Conservation (phyloP, 352 stramenopile genomes). For the Phytophthora sp. region DNA sequence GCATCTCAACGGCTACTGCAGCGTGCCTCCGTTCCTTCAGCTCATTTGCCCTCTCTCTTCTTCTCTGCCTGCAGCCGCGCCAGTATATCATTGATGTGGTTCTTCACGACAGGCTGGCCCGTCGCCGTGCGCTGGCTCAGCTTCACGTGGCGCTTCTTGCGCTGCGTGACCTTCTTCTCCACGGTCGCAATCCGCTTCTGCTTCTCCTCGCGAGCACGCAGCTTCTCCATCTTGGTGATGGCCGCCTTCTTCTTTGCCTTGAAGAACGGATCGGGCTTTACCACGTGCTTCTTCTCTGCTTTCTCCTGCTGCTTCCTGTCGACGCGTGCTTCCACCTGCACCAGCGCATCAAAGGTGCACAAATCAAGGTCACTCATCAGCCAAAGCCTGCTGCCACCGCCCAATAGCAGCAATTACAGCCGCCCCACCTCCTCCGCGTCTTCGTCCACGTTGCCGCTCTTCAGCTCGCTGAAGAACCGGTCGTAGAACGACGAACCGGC, state of each 20-base stretch:
- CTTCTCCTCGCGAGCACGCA: slow-evolving; percentile 49
- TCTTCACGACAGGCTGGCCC: slow-evolving; percentile 83
- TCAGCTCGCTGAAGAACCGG: slow-evolving; percentile 71
- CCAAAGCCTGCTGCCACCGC: background rate
- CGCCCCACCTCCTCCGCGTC: slow-evolving; percentile 24
- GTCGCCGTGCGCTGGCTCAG: slow-evolving; percentile 79
- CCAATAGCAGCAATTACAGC: slow-evolving; percentile 4
- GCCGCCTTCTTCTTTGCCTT: slow-evolving; percentile 85
- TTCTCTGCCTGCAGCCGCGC: slow-evolving; percentile 69
- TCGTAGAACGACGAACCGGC: slow-evolving; percentile 78
- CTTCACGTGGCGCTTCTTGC: slow-evolving; percentile 91
- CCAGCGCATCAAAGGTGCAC: too few relatives aligned
- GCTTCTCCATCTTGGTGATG: slow-evolving; percentile 55
- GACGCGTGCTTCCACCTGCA: slow-evolving; percentile 29
- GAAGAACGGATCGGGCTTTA: slow-evolving; percentile 83
- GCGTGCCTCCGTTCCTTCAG: background rate
- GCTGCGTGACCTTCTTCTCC: slow-evolving; percentile 78
- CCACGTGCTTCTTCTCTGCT: slow-evolving; percentile 22
- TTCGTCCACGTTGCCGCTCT: slow-evolving; percentile 42
- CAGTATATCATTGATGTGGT: slow-evolving; percentile 88
- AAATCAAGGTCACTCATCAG: slow-evolving; percentile 1
- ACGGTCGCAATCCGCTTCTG: slow-evolving; percentile 53
- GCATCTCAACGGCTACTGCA: too few relatives aligned
- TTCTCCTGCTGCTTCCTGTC: slow-evolving; percentile 22
- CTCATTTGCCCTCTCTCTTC: slow-evolving; percentile 35